Percentiles rank a stretch among this genome's conserved stretches.
Evolutionary conservation across 768 basidiomycete species (phyloP).

Genomic region (Agrocybe pediades): DNA sequence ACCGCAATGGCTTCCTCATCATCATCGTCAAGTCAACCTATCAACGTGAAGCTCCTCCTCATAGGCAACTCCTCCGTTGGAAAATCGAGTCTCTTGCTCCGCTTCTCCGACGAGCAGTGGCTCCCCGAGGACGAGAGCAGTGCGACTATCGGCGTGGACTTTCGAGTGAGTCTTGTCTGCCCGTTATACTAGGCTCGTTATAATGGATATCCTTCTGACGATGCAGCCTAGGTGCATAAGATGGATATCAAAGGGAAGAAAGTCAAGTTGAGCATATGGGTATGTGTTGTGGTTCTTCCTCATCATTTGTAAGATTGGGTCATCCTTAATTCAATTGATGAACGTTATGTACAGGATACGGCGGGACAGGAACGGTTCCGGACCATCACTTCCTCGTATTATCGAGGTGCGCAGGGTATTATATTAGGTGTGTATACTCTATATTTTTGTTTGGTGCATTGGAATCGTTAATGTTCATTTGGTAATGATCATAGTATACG

Average conservation of each 20-base stretch:
- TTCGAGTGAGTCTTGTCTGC: conserved; percentile 78
- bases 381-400: conserved; percentile 94
- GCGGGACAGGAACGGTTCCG: conserved; percentile 97
- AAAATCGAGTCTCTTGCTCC: conserved; percentile 85
- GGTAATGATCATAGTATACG: conserved; percentile 70
- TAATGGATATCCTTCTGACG: neutral
- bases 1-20: conserved; percentile 36
- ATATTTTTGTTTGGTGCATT: neutral
- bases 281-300: conserved; percentile 41
- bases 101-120: conserved; percentile 98
- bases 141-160: conserved; percentile 85
- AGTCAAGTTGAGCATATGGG: conserved; percentile 97
- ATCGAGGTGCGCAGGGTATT: conserved; percentile 84
- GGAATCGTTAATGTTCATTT: neutral
- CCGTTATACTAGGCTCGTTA: no score
- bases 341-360: conserved; percentile 64
- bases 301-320: neutral
- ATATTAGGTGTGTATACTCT: conserved; percentile 60
- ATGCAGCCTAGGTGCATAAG: conserved; percentile 86
- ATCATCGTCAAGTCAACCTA: conserved; percentile 35
- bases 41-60: conserved; percentile 82
- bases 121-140: conserved; percentile 87
- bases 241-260: conserved; percentile 83
- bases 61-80: conserved; percentile 92
- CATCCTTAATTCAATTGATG: neutral